These are phyloP conservation scores for Calocera viscosa DNA, from an alignment of 768 basidiomycete species.

Conservation along the genomic window DNA sequence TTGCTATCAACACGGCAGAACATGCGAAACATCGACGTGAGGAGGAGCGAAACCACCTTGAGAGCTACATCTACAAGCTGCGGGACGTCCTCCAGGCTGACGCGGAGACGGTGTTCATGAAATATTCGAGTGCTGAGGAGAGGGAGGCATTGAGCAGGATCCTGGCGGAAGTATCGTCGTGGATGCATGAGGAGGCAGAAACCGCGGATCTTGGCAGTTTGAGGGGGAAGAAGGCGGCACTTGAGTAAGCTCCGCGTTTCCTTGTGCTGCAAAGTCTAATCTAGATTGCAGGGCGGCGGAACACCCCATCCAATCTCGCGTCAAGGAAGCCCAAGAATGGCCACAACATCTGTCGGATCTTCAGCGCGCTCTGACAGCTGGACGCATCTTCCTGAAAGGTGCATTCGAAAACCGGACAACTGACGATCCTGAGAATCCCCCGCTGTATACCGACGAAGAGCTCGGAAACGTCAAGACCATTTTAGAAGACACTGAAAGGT, in stretches of 20 bases:
- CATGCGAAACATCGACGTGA: conserved; percentile 62
- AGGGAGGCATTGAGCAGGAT: conserved; percentile 50
- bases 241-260: conserved; percentile 57
- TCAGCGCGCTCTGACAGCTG: conserved; percentile 48
- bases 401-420: conserved; percentile 62
- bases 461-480: conserved; percentile 64
- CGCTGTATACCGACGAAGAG: conserved; percentile 81
- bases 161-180: conserved; percentile 60
- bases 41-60: conserved; percentile 82
- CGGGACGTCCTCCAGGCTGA: conserved; percentile 60
- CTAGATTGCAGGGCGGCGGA: conserved; percentile 50
- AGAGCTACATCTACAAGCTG: conserved; percentile 84
- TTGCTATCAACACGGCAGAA: conserved; percentile 67
- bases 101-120: conserved; percentile 61
- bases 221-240: conserved; percentile 55
- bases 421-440: conserved; percentile 48
- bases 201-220: conserved; percentile 64
- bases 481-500: conserved; percentile 65
- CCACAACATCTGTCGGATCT: conserved; percentile 76
- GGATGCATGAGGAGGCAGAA: conserved; percentile 80
- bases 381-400: conserved; percentile 63
- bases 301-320: conserved; percentile 69
- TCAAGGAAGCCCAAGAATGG: conserved; percentile 79
- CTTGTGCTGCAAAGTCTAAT: neutral
- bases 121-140: conserved; percentile 67